Conservation (phyloP, 164 flowering plant species). For the Kalanchoe fedtschenkoi region DNA sequence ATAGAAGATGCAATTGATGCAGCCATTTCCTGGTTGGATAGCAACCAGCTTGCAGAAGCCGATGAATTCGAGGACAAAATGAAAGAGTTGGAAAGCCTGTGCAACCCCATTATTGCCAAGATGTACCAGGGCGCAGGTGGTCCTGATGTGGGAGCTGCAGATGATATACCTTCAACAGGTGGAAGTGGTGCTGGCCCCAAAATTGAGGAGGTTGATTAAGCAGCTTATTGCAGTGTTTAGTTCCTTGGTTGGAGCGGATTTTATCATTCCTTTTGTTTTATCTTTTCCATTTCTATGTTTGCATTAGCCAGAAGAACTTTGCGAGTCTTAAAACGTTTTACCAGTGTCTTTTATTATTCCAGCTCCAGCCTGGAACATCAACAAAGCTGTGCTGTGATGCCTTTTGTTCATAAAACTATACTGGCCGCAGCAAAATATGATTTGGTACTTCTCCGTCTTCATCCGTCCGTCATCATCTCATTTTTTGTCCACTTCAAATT, state of each 20-base stretch:
- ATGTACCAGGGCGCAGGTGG: constrained; percentile 7
- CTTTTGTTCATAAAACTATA: no score
- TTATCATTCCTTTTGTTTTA: no score
- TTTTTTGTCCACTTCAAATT: no score
- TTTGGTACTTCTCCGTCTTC: no score
- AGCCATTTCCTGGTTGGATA: constrained; percentile 8
- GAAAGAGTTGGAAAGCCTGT: constrained; percentile 9
- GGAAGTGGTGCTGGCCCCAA: constrained; percentile 10
- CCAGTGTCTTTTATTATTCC: no score
- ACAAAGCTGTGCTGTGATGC: no score
- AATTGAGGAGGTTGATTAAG: constrained; percentile 12
- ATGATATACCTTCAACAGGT: constrained; percentile 6
- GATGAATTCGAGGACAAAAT: constrained; percentile 7
- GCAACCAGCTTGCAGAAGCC: constrained; percentile 9
- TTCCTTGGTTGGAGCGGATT: neutral
- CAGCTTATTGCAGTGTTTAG: neutral
- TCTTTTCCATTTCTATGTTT: neutral
- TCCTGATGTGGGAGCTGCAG: constrained; percentile 5
- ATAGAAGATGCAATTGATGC: constrained; percentile 7
- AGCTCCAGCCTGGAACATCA: no score
- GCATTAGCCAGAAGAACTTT: no score
- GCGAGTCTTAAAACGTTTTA: no score
- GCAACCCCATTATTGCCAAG: constrained; percentile 11
- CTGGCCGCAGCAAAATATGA: no score
- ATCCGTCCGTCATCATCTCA: no score